Conservation (phyloP, 1,284 basidiomycete genomes). For the Sporisorium scitamineum region DNA sequence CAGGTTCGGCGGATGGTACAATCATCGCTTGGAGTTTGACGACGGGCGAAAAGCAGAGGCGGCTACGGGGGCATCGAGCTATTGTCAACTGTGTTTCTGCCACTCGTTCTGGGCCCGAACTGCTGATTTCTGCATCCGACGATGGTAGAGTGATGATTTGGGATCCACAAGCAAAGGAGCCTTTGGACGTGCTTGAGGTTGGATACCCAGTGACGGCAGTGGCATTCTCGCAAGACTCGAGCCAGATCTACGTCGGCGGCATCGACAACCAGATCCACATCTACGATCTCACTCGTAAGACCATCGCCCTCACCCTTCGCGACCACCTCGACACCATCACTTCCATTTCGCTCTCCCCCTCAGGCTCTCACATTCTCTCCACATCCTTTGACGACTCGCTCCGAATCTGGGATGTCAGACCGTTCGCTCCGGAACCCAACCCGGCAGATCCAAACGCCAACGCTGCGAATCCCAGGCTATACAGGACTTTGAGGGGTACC, state of each 20-base stretch:
- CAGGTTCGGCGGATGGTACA: conserved; percentile 67
- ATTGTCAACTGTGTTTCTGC: conserved; percentile 65
- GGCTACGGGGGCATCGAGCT: conserved; percentile 63
- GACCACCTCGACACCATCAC: conserved; percentile 64
- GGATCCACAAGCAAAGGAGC: conserved; percentile 57
- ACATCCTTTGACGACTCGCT: conserved; percentile 64
- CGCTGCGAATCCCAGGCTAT: conserved; percentile 51
- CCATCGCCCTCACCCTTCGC: conserved; percentile 54
- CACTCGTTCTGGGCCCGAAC: conserved; percentile 50
- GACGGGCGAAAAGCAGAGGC: conserved; percentile 60
- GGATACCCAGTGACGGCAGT: conserved; percentile 68
- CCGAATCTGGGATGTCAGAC: conserved; percentile 69
- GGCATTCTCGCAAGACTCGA: conserved; percentile 64
- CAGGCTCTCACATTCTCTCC: conserved; percentile 65
- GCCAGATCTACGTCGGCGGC: conserved; percentile 66
- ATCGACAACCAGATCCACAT: conserved; percentile 68
- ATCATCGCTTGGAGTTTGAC: conserved; percentile 61
- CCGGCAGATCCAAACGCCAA: conserved; percentile 39
- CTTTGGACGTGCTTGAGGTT: conserved; percentile 60
- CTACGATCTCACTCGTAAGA: conserved; percentile 60
- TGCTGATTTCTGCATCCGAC: conserved; percentile 63
- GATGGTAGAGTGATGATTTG: conserved; percentile 67
- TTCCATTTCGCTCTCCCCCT: conserved; percentile 58
- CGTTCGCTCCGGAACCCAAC: conserved; percentile 64
- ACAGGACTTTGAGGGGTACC: conserved; percentile 62